Percentiles rank a stretch among this genome's conserved stretches.
phyloP scores from a whole-genome alignment of 805 yeast species.

The Pichia membranifaciens region DNA sequence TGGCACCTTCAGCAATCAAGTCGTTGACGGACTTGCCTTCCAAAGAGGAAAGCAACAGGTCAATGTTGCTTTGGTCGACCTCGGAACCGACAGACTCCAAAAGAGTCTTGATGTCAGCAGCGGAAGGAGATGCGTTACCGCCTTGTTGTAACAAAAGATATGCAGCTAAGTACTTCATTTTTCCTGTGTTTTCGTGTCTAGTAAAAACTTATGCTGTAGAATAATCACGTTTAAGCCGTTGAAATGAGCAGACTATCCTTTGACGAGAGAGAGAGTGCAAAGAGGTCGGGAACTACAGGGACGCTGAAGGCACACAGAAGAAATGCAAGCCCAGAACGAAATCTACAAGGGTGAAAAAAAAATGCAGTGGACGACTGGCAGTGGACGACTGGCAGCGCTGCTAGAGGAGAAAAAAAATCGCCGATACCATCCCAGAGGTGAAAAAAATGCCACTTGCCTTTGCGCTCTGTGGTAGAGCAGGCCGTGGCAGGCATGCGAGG shows the following conservation, averaged over 20 bases:
- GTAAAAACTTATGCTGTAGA: conserved; percentile 32
- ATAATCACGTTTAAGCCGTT: conserved; percentile 73
- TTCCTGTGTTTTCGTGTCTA: conserved; percentile 6
- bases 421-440: too few relatives aligned
- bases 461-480: too few relatives aligned
- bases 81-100: conserved; percentile 95
- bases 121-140: conserved; percentile 92
- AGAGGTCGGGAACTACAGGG: conserved; percentile 2
- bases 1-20: conserved; percentile 89
- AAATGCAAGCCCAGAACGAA: not conserved
- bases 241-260: conserved; percentile 75
- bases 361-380: not conserved
- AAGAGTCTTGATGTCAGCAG: conserved; percentile 82
- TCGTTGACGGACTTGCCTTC: conserved; percentile 91
- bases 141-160: conserved; percentile 97
- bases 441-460: too few relatives aligned
- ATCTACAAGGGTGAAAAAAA: not conserved
- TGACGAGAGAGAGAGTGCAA: conserved; percentile 23
- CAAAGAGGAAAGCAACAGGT: conserved; percentile 73
- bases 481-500: too few relatives aligned
- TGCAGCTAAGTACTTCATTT: conserved; percentile 98
- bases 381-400: not conserved
- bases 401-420: not conserved
- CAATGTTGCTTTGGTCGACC: conserved; percentile 83
- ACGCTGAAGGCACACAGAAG: not conserved